Evolutionary conservation across 495 filamentous ascomycete genomes (phyloP), one percentile per base, ranked within the genome.

Genomic region (Neurospora discreta): DNA sequence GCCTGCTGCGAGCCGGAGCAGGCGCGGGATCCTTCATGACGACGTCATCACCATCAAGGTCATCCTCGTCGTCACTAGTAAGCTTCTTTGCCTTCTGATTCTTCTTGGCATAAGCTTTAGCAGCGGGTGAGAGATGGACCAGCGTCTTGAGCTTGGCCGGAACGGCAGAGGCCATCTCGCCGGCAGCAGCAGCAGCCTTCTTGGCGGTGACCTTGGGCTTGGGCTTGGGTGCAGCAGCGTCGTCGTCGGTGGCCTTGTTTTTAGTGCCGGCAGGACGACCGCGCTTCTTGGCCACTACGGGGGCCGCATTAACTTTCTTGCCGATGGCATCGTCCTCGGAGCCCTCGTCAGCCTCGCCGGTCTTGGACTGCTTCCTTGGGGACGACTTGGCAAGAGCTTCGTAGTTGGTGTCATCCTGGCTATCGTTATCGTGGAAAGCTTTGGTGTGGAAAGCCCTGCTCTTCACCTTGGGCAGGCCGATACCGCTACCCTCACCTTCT

Each of bases 381-480:
- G 85, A 86, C 11, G 85, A 83, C 77, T 81, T 84, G 52, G 93
- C 87, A 41, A 97, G 86, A 80, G 89, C 91, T 80, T 91, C 92
- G 83, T 96, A 97, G 76, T 97, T 92, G 9, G 93, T 97, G 75
- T 94, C 91, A 74, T 89, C 87, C 69, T 90, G 87, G 69, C 89
- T 87, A 65, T 92, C 90, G 69, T 85, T 78, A 69, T 87, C 85
- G 42, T 83, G 80, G 33, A 78, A 77, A 41, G 84, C 82, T 72
- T 89, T 87, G 23, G 85, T 80, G 52, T 65, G 52, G 26, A 65
- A 33, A 10, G 81, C 68, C 76, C 87, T 88, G 38, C 84, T 75
- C 80, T 85, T 85, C 15, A 87, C 77, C 76, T 89, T 88, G 23
- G 81, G 79, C 18, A 85, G 71, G 26, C 52, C 52, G 52, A 65